Base-by-base conservation (phyloP, 768 basidiomycete genomes). In the Hygrocybe punicea region DNA sequence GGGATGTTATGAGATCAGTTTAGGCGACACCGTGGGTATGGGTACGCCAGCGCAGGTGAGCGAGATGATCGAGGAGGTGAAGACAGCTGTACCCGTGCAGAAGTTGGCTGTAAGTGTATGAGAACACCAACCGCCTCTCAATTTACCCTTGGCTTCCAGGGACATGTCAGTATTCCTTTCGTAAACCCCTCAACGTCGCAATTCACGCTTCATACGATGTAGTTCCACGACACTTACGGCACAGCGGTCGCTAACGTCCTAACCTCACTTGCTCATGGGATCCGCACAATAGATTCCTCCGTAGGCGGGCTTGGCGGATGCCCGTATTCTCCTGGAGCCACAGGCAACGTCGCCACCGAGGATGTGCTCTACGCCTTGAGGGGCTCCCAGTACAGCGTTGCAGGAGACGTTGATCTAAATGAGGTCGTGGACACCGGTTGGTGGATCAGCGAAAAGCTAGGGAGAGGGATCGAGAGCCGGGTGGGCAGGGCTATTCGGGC, bases 251-350 rank as follows among this genome's bases (percentile, higher is more conserved):
- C 86, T 14, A 93, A 93, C 62, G 84, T 90, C 14, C 71, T 91
- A 40, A 73, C 84, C 4, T 86, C 90, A 3, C 80, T 93, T 11
- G 75, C 81, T 10, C 73, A 85, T 50, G 95, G 94, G 14, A 73
- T 98, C 11, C 81, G 85, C 10, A 90, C 92, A 2, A 81, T 98
- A 42, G 95, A 90, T 65, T 78, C 89, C 2, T 86, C 89, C 1
- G 84, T 97, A 16, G 93, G 87, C 16, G 94, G 95, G 0, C 84
- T 98, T 1, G 95, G 96, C 3, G 93, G 95, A 16, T 98, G 96
- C 65, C 95, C 95, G 2, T 98, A 92, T 71, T 93, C 95, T 1
- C 96, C 95, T 2, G 94, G 94, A 5, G 94, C 95, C 13, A 94
- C 93, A 0, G 95, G 96, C 14, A 97, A 97, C 63, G 91, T 97